These are phyloP conservation scores for Bryum argenteum DNA, from an alignment of 225 moss, liverwort and hornwort species.

Conservation along the genomic window DNA sequence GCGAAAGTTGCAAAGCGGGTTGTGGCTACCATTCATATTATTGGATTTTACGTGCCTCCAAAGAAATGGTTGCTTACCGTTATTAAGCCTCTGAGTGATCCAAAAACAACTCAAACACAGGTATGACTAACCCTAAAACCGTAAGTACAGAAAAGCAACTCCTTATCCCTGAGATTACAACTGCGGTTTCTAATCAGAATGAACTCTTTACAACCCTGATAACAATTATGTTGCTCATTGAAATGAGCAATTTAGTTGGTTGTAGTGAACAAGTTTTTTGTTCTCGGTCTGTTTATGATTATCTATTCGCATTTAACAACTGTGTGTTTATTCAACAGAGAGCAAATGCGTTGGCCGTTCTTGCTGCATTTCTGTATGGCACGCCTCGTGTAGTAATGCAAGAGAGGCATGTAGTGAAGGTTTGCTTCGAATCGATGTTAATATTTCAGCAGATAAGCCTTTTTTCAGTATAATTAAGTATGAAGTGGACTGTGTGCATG, in stretches of 20 bases:
- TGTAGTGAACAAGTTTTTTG: too few relatives aligned
- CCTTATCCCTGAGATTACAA: too few relatives aligned
- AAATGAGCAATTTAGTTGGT: too few relatives aligned
- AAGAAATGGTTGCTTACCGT: constrained; percentile 60
- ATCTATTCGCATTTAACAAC: neutral
- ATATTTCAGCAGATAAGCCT: too few relatives aligned
- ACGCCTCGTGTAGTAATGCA: constrained; percentile 57
- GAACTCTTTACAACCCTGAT: too few relatives aligned
- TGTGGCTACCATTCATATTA: constrained; percentile 62
- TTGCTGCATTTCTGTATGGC: constrained; percentile 72
- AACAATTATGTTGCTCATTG: too few relatives aligned
- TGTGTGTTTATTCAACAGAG: constrained; percentile 44
- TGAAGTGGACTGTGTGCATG: neutral
- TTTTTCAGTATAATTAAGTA: neutral
- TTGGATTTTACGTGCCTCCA: constrained; percentile 70
- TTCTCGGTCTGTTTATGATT: neutral
- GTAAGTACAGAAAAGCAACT: too few relatives aligned
- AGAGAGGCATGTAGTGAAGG: constrained; percentile 63
- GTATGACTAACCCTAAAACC: too few relatives aligned
- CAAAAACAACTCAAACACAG: constrained; percentile 54
- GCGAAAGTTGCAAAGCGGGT: constrained; percentile 66
- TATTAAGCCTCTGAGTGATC: constrained; percentile 46
- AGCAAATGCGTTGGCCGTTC: constrained; percentile 63
- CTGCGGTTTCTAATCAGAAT: too few relatives aligned
- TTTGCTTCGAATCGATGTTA: neutral